phyloP scores from a whole-genome alignment of 1,284 basidiomycete genomes.

The Ganoderma boninense region DNA sequence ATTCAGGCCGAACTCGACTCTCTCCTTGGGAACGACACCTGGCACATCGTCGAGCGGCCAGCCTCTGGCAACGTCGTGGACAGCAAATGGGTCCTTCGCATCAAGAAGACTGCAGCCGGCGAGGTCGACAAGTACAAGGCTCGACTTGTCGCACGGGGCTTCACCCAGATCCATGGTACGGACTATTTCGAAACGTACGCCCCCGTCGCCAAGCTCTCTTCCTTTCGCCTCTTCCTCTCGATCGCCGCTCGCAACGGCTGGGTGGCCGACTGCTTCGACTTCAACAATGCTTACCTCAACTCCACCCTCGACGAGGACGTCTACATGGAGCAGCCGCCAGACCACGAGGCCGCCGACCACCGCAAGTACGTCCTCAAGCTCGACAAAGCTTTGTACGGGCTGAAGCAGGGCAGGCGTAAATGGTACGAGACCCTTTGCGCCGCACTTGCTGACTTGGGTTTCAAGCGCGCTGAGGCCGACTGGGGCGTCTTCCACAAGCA shows the following conservation, averaged over 20 bases:
- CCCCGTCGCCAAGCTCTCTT: not conserved
- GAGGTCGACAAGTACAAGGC: conserved; percentile 43
- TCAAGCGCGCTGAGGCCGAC: conserved; percentile 29
- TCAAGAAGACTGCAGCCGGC: too few species aligned
- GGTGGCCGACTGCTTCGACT: conserved; percentile 50
- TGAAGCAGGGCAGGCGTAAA: too few species aligned
- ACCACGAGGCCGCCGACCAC: not conserved
- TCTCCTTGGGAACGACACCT: conserved; percentile 35
- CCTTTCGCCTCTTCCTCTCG: conserved; percentile 41
- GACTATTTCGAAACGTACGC: conserved; percentile 48
- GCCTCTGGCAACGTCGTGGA: conserved; percentile 35
- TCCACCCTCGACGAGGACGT: conserved; percentile 39
- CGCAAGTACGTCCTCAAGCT: too few species aligned
- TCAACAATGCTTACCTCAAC: conserved; percentile 52
- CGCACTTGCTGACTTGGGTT: conserved; percentile 27
- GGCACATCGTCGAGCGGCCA: conserved; percentile 35
- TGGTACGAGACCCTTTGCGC: too few species aligned
- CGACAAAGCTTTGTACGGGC: too few species aligned
- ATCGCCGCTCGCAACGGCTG: conserved; percentile 42
- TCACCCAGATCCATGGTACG: conserved; percentile 46
- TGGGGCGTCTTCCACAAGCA: conserved; percentile 31
- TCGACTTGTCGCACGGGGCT: conserved; percentile 36
- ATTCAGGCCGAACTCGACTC: conserved; percentile 35
- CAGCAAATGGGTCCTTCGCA: conserved; percentile 27
- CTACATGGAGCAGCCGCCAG: not conserved